Evolutionary conservation across 106 monocot genomes (phyloP).

Genomic region (Dendrobium chrysotoxum): DNA sequence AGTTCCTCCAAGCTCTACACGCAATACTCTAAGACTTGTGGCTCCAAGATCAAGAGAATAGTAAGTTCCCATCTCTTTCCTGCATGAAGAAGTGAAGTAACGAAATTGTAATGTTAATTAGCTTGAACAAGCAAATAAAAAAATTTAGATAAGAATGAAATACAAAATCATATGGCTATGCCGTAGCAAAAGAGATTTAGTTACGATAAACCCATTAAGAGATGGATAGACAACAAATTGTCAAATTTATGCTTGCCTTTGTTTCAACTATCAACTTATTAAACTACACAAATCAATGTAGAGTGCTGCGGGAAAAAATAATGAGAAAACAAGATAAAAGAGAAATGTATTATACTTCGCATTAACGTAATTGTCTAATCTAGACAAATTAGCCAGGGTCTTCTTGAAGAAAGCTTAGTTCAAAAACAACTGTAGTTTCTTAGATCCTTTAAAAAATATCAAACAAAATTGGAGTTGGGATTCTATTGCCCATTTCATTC

Average conservation of each 20-base stretch:
- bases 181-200: neutral
- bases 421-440: neutral
- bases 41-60: slow-evolving; percentile 84
- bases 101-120: neutral
- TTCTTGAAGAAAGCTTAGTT: neutral
- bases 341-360: neutral
- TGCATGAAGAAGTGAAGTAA: slow-evolving; percentile 15
- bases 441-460: neutral
- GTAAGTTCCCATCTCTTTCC: slow-evolving; percentile 69
- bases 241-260: neutral
- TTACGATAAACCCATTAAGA: neutral
- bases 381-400: neutral
- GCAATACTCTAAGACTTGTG: slow-evolving; percentile 63
- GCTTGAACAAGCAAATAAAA: neutral
- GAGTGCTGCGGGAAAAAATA: neutral
- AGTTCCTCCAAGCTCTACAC: slow-evolving; percentile 54
- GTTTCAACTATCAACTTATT: neutral
- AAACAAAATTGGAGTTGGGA: neutral
- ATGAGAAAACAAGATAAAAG: slow-evolving; percentile 1
- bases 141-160: neutral
- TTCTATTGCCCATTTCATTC: neutral
- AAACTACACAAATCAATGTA: neutral
- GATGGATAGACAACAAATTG: neutral
- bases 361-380: neutral
- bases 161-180: neutral